phyloP scores from a whole-genome alignment of 1,284 basidiomycete genomes.

The Anthracocystis setariae region DNA sequence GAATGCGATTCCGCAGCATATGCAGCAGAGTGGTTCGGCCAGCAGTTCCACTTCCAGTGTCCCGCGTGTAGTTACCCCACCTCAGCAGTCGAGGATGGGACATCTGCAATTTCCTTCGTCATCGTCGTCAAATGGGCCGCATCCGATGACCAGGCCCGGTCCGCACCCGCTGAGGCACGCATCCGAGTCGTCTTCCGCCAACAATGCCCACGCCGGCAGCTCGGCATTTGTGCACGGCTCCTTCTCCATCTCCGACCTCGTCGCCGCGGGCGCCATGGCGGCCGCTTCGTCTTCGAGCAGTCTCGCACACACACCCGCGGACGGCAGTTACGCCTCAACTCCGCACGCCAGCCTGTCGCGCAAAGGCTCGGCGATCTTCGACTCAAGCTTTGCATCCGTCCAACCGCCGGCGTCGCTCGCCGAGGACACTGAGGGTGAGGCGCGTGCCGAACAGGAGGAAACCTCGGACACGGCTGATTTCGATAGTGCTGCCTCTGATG shows the following conservation, averaged over 20 bases:
- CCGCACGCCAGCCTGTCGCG: slow-evolving; percentile 37
- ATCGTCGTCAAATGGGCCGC: slow-evolving; percentile 9
- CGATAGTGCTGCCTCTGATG: too few species aligned
- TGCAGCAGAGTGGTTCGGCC: slow-evolving; percentile 11
- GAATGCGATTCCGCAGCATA: slow-evolving; percentile 20
- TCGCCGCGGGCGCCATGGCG: slow-evolving; percentile 54
- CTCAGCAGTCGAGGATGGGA: neutral
- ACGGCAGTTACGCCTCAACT: slow-evolving; percentile 33
- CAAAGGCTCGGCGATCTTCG: slow-evolving; percentile 40
- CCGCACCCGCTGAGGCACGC: slow-evolving; percentile 26
- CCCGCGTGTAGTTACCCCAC: slow-evolving; percentile 3
- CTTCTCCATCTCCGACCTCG: slow-evolving; percentile 64
- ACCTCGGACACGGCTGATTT: too few species aligned
- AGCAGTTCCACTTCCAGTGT: slow-evolving; percentile 23
- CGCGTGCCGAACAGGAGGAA: slow-evolving; percentile 37
- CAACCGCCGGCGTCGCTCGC: slow-evolving; percentile 23
- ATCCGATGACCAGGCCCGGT: slow-evolving; percentile 19
- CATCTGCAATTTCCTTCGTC: slow-evolving; percentile 28
- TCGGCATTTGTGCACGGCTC: slow-evolving; percentile 39
- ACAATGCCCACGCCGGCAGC: slow-evolving; percentile 3
- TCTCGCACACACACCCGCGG: slow-evolving; percentile 30
- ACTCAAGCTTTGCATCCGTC: slow-evolving; percentile 20
- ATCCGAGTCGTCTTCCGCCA: slow-evolving; percentile 4
- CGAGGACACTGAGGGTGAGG: slow-evolving; percentile 38
- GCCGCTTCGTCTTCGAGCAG: slow-evolving; percentile 16